Conservation (phyloP, 805 yeast genomes). For the Brettanomyces naardenensis region DNA sequence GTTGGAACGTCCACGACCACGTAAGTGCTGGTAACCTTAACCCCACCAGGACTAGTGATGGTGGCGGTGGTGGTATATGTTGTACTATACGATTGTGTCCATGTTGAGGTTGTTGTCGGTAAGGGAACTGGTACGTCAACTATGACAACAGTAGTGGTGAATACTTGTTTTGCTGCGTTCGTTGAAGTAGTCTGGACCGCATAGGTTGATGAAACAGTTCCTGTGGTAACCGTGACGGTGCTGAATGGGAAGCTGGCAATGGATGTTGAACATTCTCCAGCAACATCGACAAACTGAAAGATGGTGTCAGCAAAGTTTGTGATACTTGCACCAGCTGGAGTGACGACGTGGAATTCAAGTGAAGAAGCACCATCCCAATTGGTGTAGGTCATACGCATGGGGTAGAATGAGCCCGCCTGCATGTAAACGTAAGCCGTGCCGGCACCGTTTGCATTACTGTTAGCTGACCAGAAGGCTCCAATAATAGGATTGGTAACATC, state of each 20-base stretch:
- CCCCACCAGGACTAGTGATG: not conserved
- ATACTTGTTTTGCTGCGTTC: not conserved
- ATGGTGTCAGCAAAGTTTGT: not conserved
- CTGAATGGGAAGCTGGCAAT: not conserved
- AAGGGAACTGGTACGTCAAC: conserved; percentile 1
- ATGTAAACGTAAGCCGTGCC: conserved; percentile 8
- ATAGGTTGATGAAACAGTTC: not conserved
- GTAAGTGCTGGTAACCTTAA: too few species aligned
- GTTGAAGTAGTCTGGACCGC: not conserved
- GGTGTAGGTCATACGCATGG: conserved; percentile 13
- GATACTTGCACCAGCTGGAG: conserved; percentile 8
- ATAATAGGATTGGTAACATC: conserved; percentile 5
- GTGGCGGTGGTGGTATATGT: not conserved
- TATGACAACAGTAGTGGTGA: not conserved
- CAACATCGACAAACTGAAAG: not conserved
- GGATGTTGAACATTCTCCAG: not conserved
- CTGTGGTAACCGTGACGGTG: conserved; percentile 1
- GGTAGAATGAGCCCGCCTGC: conserved; percentile 11
- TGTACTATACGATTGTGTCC: too few species aligned
- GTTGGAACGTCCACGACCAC: too few species aligned
- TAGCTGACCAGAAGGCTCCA: conserved; percentile 8
- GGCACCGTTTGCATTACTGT: not conserved
- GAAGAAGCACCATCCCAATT: conserved; percentile 8
- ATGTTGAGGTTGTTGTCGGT: not conserved
- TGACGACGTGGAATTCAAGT: conserved; percentile 7